A percentile compares a stretch with the other conserved stretches of the same genome.
These are phyloP conservation scores for Tylopilus cervinicoccineus DNA, from an alignment of 768 basidiomycete genomes.

Conservation along the genomic window DNA sequence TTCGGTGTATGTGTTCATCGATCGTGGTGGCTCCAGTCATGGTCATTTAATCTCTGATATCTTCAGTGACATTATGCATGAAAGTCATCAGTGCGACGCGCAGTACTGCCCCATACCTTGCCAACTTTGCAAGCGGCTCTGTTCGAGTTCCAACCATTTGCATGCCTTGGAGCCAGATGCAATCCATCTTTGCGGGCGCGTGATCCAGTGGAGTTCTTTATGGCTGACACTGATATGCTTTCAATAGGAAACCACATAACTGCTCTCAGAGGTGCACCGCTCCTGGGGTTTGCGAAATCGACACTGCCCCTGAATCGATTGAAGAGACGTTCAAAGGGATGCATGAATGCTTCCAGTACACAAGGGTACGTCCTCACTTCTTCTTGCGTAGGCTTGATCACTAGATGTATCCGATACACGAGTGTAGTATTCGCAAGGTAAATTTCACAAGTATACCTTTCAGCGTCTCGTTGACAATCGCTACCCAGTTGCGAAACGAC, in stretches of 20 bases:
- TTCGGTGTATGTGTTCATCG: conserved; percentile 33
- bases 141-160: conserved; percentile 44
- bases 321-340: conserved; percentile 58
- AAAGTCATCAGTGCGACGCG: conserved; percentile 45
- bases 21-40: neutral
- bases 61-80: conserved; percentile 44
- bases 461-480: neutral
- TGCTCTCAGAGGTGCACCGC: conserved; percentile 44
- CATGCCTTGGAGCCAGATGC: conserved; percentile 41
- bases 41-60: neutral
- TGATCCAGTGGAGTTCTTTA: neutral
- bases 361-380: conserved; percentile 39
- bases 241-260: conserved; percentile 41
- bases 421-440: conserved; percentile 52
- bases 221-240: conserved; percentile 5
- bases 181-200: conserved; percentile 57
- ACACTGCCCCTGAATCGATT: conserved; percentile 51
- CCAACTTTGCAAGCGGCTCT: conserved; percentile 52
- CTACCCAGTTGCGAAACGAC: conserved; percentile 43
- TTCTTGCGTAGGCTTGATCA: neutral
- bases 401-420: neutral
- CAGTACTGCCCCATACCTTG: conserved; percentile 52
- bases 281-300: conserved; percentile 53
- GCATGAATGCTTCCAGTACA: conserved; percentile 60
- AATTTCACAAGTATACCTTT: neutral